Evolutionary conservation across 2,329 filamentous ascomycete genomes (phyloP), one percentile per base, ranked within the genome.

Genomic region (Cladosporium velox): DNA sequence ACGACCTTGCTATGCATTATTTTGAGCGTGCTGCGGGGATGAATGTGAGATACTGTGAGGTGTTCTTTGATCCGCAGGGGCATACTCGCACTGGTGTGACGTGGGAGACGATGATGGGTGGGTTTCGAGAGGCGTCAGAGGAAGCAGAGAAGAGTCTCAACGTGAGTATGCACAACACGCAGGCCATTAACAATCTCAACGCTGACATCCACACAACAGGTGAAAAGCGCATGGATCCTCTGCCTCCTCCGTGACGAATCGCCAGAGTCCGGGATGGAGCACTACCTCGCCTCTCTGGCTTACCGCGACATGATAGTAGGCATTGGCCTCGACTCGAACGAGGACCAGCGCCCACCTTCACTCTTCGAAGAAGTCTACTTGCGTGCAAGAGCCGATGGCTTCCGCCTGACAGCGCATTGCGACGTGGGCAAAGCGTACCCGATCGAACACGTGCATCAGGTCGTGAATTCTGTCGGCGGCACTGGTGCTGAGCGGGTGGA

Each of bases 391-490:
- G 66, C 65, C 15, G 81, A 83, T 51, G 81, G 81, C 0, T 76
- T 82, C 64, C 77, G 80, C 44, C 72, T 82, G 15, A 85, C 83
- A 2, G 79, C 79, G 70, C 83, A 85, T 65, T 84, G 82, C 71
- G 83, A 85, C 66, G 81, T 85, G 54, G 82, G 81, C 54, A 81
- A 84, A 68, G 80, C 81, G 65, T 81, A 84, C 67, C 79, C 80
- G 0, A 77, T 78, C 26, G 78, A 77, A 30, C 81, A 85, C 66
- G 77, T 83, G 18, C 71, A 71, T 1, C 77, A 83, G 66, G 76
- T 76, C 6, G 74, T 76, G 12, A 8, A 49, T 2, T 28, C 58
- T 3, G 72, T 77, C 49, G 75, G 71, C 0, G 75, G 77, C 5
- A 67, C 61, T 0, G 79, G 79, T 0, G 66, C 75, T 0, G 77